phyloP scores from a whole-genome alignment of 2,329 filamentous ascomycete species.

The Xylariaceae sp. region DNA sequence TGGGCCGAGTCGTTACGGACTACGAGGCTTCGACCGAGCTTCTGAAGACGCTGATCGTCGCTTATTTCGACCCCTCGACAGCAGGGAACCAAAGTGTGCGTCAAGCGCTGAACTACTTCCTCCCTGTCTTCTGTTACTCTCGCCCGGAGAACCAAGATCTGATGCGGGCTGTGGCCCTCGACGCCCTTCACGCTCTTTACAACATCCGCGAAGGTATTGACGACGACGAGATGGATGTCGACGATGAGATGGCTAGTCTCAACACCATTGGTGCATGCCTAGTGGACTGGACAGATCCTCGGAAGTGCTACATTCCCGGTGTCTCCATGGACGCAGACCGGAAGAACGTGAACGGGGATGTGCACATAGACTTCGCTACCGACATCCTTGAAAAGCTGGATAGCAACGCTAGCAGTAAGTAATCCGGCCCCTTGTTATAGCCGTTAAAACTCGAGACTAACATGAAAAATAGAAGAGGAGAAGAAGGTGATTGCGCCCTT shows the following conservation, averaged over 20 bases:
- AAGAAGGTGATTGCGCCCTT: constrained; percentile 75
- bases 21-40: constrained; percentile 62
- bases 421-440: background rate
- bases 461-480: constrained; percentile 64
- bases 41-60: constrained; percentile 76
- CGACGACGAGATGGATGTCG: constrained; percentile 69
- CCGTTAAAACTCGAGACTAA: background rate
- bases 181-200: constrained; percentile 69
- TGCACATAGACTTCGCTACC: constrained; percentile 73
- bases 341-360: constrained; percentile 65
- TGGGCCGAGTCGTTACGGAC: constrained; percentile 72
- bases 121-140: constrained; percentile 90
- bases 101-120: constrained; percentile 86
- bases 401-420: constrained; percentile 61
- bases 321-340: constrained; percentile 50
- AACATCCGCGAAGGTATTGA: constrained; percentile 67
- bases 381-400: constrained; percentile 72
- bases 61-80: constrained; percentile 86
- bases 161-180: constrained; percentile 69
- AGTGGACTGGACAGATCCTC: constrained; percentile 91
- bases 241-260: constrained; percentile 73
- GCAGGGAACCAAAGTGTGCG: constrained; percentile 73
- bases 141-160: constrained; percentile 74
- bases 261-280: constrained; percentile 74
- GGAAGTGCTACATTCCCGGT: constrained; percentile 61